Conservation (phyloP, 108 stramenopile species). For the Chaetoceros muelleri region DNA sequence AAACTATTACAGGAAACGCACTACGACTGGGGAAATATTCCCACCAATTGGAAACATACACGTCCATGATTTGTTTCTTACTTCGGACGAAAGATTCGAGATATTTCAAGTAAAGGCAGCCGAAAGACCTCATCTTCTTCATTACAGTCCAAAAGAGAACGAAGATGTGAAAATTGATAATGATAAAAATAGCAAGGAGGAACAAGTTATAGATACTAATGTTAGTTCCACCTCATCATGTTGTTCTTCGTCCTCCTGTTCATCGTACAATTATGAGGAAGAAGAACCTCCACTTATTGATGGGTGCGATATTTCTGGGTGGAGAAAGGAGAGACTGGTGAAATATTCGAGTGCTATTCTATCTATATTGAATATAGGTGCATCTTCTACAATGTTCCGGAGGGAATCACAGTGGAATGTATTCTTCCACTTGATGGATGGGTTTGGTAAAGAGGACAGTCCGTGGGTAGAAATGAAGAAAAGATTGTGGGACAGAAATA, state of each 20-base stretch:
- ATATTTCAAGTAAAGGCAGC: conserved; percentile 58
- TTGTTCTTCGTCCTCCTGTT: not conserved
- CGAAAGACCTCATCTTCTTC: conserved; percentile 64
- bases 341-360: conserved; percentile 7
- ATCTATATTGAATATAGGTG: conserved; percentile 48
- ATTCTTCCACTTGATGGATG: conserved; percentile 24
- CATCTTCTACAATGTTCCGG: conserved; percentile 46
- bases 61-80: conserved; percentile 12
- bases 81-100: conserved; percentile 62
- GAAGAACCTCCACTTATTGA: conserved; percentile 39
- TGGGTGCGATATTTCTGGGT: conserved; percentile 72
- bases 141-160: conserved; percentile 13
- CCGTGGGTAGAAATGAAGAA: conserved; percentile 12
- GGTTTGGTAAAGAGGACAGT: conserved; percentile 9
- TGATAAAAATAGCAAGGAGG: conserved; percentile 1
- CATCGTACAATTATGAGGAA: conserved; percentile 7
- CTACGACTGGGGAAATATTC: too few species aligned
- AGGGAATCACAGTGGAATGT: conserved; percentile 25
- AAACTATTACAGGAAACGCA: too few species aligned
- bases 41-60: not conserved
- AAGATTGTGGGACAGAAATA: conserved; percentile 8
- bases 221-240: too few species aligned
- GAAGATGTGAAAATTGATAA: conserved; percentile 4
- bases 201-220: conserved; percentile 13
- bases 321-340: conserved; percentile 38